phyloP scores from a whole-genome alignment of 306 rosid genomes.

The Prunus mira region DNA sequence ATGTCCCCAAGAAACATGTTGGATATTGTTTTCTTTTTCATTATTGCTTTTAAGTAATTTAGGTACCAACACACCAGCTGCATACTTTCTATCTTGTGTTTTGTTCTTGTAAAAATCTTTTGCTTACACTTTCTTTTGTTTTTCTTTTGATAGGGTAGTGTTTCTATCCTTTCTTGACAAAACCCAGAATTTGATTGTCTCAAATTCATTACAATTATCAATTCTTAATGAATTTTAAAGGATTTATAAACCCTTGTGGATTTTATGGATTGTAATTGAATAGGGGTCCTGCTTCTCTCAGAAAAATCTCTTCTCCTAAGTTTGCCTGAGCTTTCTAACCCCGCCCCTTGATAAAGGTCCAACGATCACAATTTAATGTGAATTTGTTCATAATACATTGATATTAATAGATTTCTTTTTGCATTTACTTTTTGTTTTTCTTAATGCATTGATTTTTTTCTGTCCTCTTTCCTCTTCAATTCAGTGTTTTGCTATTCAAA shows the following conservation, averaged over 20 bases:
- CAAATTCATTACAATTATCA: background rate
- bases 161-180: background rate
- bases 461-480: background rate
- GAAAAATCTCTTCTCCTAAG: too few species aligned
- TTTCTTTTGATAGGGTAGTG: background rate
- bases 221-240: background rate
- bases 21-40: background rate
- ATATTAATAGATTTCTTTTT: too few species aligned
- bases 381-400: too few species aligned
- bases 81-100: background rate
- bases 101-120: background rate
- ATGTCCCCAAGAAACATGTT: background rate
- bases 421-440: too few species aligned
- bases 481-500: background rate
- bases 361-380: too few species aligned
- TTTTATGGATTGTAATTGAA: too few species aligned
- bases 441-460: too few species aligned
- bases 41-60: background rate
- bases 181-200: background rate
- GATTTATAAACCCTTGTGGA: too few species aligned
- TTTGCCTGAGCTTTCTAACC: too few species aligned
- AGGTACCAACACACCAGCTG: background rate
- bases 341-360: too few species aligned
- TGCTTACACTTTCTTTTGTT: background rate
- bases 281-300: too few species aligned